phyloP scores from a whole-genome alignment of 75 land plant genomes.

The Sequoiadendron giganteum region DNA sequence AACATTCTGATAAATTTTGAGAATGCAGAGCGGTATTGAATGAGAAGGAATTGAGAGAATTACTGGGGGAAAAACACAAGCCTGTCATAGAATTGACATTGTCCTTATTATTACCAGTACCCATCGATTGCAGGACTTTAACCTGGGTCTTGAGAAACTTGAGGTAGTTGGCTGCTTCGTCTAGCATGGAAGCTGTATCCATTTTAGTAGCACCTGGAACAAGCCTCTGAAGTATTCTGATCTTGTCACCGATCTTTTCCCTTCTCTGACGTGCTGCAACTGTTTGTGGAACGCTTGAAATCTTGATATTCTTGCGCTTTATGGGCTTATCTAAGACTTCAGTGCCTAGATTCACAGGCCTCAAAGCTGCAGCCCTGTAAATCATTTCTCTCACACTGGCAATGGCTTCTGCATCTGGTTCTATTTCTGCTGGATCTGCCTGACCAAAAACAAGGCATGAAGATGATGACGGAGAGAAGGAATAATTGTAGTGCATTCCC shows the following conservation, averaged over 20 bases:
- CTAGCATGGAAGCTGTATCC: slow-evolving; percentile 70
- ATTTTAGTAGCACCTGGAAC: slow-evolving; percentile 57
- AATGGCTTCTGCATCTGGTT: slow-evolving; percentile 57
- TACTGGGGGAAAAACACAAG: background rate
- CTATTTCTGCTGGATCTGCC: slow-evolving; percentile 1
- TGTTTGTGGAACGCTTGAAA: slow-evolving; percentile 59
- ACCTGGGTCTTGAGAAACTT: slow-evolving; percentile 74
- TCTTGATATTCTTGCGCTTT: slow-evolving; percentile 49
- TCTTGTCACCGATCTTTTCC: slow-evolving; percentile 49
- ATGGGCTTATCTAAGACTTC: slow-evolving; percentile 45
- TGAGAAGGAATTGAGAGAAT: slow-evolving; percentile 1
- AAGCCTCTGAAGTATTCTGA: slow-evolving; percentile 42
- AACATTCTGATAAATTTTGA: background rate
- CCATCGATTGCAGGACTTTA: slow-evolving; percentile 22
- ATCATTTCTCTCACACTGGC: slow-evolving; percentile 76
- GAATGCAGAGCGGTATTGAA: background rate
- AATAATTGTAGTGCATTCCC: background rate
- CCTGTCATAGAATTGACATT: background rate
- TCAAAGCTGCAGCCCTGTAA: slow-evolving; percentile 63
- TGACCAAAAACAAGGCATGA: slow-evolving; percentile 3
- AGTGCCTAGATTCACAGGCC: slow-evolving; percentile 46
- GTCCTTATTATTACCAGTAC: background rate
- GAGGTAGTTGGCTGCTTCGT: slow-evolving; percentile 63
- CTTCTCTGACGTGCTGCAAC: slow-evolving; percentile 51
- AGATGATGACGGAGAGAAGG: background rate